Conservation (phyloP, 768 basidiomycete genomes). For the Hypholoma fasciculare region DNA sequence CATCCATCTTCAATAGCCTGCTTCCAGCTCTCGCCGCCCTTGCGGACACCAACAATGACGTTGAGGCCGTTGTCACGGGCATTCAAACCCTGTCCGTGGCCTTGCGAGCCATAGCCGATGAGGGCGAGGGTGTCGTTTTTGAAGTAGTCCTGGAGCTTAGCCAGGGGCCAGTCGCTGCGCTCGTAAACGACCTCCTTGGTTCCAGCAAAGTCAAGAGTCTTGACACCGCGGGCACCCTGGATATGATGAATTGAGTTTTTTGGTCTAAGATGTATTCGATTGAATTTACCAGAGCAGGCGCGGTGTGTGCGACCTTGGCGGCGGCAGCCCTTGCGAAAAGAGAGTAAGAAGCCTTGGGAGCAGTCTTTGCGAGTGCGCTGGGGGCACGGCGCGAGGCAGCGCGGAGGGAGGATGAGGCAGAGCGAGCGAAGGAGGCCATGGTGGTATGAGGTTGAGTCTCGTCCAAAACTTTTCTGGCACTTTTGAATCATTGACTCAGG, state of each 20-base stretch:
- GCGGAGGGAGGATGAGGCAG: conserved; percentile 62
- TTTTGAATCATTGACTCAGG: conserved; percentile 12
- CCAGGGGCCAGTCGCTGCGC: conserved; percentile 95
- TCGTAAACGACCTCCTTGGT: conserved; percentile 93
- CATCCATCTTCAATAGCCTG: conserved; percentile 96
- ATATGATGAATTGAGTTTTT: not conserved
- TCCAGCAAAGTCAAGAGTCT: conserved; percentile 97
- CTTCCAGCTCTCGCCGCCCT: conserved; percentile 95
- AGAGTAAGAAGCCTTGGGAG: conserved; percentile 64
- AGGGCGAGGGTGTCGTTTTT: conserved; percentile 99
- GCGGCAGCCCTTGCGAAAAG: conserved; percentile 54
- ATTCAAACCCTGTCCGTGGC: conserved; percentile 98
- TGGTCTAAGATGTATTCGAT: not conserved
- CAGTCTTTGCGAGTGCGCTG: conserved; percentile 40
- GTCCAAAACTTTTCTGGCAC: conserved; percentile 17
- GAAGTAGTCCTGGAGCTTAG: conserved; percentile 99
- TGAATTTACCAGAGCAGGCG: conserved; percentile 32
- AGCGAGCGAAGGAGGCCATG: conserved; percentile 71
- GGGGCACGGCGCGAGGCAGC: conserved; percentile 67
- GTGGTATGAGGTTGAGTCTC: conserved; percentile 23
- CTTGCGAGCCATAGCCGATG: conserved; percentile 98
- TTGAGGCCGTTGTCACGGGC: conserved; percentile 99
- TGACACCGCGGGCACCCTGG: conserved; percentile 75
- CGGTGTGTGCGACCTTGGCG: conserved; percentile 35
- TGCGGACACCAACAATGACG: conserved; percentile 97